These are phyloP conservation scores for Posidonia australis DNA, from an alignment of 106 monocot genomes.

Conservation along the genomic window DNA sequence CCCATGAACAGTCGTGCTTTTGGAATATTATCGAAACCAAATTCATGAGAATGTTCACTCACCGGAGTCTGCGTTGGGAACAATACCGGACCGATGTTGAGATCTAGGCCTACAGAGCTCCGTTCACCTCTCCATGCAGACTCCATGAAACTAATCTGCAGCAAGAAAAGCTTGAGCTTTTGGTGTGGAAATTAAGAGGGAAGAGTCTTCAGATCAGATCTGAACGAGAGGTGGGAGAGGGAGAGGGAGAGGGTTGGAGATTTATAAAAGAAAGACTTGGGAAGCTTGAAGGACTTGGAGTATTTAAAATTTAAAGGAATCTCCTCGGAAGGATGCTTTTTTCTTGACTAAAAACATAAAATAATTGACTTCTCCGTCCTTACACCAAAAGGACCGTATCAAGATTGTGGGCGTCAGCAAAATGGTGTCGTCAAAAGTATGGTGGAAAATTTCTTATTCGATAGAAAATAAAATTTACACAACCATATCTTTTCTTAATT, in stretches of 20 bases:
- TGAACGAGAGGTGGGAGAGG: too few relatives aligned
- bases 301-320: background rate
- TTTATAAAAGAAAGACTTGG: background rate
- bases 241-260: background rate
- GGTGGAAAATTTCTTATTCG: too few relatives aligned
- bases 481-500: too few relatives aligned
- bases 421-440: too few relatives aligned
- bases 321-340: too few relatives aligned
- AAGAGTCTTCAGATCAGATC: background rate
- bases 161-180: background rate
- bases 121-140: background rate
- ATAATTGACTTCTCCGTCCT: too few relatives aligned
- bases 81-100: constrained; percentile 6
- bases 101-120: constrained; percentile 14
- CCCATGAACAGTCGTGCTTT: background rate
- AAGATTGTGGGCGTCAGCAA: too few relatives aligned
- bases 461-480: too few relatives aligned
- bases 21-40: background rate
- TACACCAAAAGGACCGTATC: too few relatives aligned
- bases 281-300: background rate
- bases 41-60: background rate
- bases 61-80: constrained; percentile 10
- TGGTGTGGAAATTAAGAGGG: background rate
- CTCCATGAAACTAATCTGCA: background rate
- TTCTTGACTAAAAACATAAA: too few relatives aligned